These are phyloP conservation scores for Hawksworthiomyces lignivorus DNA, from an alignment of 2,329 filamentous ascomycete species.

Conservation along the genomic window DNA sequence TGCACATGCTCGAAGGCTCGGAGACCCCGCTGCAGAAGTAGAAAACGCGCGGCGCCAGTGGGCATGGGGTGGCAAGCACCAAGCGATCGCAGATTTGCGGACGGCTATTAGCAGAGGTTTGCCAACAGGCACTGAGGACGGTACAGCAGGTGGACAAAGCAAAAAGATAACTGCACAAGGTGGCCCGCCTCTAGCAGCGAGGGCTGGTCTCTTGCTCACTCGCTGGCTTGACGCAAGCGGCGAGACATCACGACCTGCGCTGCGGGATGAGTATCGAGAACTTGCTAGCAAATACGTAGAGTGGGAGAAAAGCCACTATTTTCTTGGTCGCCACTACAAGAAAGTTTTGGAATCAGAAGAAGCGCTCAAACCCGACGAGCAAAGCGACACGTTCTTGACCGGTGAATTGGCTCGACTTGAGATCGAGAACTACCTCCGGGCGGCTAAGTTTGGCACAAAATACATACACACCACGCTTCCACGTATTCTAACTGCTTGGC, in stretches of 20 bases:
- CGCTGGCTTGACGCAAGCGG: conserved; percentile 97
- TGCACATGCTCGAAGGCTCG: conserved; percentile 75
- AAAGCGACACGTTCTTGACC: conserved; percentile 66
- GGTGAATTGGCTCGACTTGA: conserved; percentile 84
- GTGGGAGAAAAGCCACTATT: conserved; percentile 98
- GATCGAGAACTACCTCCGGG: conserved; percentile 87
- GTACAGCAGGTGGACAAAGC: not conserved
- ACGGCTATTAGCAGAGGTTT: conserved; percentile 56
- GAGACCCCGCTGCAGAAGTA: conserved; percentile 81
- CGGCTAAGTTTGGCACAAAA: conserved; percentile 81
- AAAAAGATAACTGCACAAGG: conserved; percentile 1
- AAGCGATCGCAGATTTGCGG: conserved; percentile 87
- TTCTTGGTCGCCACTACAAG: conserved; percentile 93
- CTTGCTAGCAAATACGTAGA: conserved; percentile 61
- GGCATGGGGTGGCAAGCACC: conserved; percentile 87
- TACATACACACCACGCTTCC: conserved; percentile 94
- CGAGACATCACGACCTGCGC: conserved; percentile 74
- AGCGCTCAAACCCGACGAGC: conserved; percentile 64
- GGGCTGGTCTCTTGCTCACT: conserved; percentile 80
- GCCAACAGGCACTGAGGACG: not conserved
- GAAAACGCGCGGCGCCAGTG: conserved; percentile 90
- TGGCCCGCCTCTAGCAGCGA: conserved; percentile 45
- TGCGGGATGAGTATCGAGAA: conserved; percentile 75
- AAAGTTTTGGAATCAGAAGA: conserved; percentile 90
- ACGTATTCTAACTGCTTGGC: conserved; percentile 85